Evolutionary conservation across 2,329 filamentous ascomycete species (phyloP).

Genomic region (Aspergillus sp.): DNA sequence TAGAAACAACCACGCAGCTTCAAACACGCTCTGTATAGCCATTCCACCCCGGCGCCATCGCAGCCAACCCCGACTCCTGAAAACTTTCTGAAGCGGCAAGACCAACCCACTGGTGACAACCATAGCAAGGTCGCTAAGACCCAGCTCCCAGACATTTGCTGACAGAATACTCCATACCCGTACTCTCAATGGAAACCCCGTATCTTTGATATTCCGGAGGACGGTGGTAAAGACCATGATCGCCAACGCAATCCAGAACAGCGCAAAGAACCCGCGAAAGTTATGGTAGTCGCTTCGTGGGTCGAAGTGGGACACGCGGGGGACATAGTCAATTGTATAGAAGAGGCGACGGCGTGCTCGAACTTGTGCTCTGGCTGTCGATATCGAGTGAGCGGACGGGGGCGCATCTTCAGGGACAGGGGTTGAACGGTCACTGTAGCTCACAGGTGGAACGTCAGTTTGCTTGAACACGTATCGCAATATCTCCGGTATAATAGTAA

Average conservation of each 20-base stretch:
- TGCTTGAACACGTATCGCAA: no score
- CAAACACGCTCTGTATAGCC: conserved; percentile 73
- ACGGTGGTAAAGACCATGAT: conserved; percentile 97
- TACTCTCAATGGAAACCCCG: conserved; percentile 75
- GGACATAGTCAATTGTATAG: conserved; percentile 84
- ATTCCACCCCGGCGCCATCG: conserved; percentile 75
- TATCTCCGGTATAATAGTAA: no score
- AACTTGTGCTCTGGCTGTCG: conserved; percentile 73
- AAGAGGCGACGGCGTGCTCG: conserved; percentile 80
- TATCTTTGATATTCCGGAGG: conserved; percentile 88
- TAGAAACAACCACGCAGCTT: conserved; percentile 67
- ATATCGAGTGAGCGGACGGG: conserved; percentile 82
- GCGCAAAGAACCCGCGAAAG: conserved; percentile 93
- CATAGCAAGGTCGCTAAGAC: conserved; percentile 78
- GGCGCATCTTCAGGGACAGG: conserved; percentile 83
- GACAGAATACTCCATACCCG: conserved; percentile 85
- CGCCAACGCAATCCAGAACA: conserved; percentile 94
- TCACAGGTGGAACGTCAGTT: not conserved
- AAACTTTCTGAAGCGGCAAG: conserved; percentile 65
- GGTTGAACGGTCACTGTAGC: conserved; percentile 66
- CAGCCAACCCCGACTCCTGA: conserved; percentile 52
- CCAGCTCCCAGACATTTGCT: conserved; percentile 81
- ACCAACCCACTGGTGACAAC: conserved; percentile 65
- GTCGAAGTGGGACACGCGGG: conserved; percentile 92
- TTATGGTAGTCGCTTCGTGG: conserved; percentile 85